phyloP scores from a whole-genome alignment of 306 rosid species.

The Quercus glauca region DNA sequence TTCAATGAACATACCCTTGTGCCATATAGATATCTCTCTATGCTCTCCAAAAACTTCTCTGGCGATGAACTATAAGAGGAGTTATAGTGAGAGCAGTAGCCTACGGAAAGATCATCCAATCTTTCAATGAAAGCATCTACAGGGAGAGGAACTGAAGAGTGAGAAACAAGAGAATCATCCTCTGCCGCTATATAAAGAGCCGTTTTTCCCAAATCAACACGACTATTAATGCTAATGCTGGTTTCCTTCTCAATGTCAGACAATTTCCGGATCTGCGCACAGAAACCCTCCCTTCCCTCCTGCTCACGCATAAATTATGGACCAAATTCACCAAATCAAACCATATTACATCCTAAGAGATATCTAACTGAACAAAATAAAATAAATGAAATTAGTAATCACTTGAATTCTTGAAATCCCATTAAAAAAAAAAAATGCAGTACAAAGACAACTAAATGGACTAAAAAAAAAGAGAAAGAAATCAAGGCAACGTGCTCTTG shows the following conservation, averaged over 20 bases:
- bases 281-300: constrained; percentile 85
- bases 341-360: neutral
- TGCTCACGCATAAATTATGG: constrained; percentile 30
- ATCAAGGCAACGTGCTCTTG: too few species aligned
- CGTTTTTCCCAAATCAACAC: constrained; percentile 77
- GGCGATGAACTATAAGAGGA: constrained; percentile 61
- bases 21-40: constrained; percentile 70
- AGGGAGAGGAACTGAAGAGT: constrained; percentile 93
- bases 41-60: constrained; percentile 61
- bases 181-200: constrained; percentile 87
- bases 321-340: constrained; percentile 2
- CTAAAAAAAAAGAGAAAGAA: too few species aligned
- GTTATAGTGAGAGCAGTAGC: constrained; percentile 66
- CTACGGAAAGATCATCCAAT: constrained; percentile 82
- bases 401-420: too few species aligned
- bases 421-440: too few species aligned
- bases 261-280: constrained; percentile 60
- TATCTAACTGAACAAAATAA: neutral
- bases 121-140: constrained; percentile 72
- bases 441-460: too few species aligned
- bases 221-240: constrained; percentile 76
- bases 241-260: constrained; percentile 71
- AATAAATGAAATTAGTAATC: too few species aligned
- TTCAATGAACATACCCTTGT: constrained; percentile 48
- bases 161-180: constrained; percentile 92